Percentiles rank a stretch among this genome's conserved stretches.
Conservation (phyloP, 140 eudicot species). For the Flaveria floridana region DNA sequence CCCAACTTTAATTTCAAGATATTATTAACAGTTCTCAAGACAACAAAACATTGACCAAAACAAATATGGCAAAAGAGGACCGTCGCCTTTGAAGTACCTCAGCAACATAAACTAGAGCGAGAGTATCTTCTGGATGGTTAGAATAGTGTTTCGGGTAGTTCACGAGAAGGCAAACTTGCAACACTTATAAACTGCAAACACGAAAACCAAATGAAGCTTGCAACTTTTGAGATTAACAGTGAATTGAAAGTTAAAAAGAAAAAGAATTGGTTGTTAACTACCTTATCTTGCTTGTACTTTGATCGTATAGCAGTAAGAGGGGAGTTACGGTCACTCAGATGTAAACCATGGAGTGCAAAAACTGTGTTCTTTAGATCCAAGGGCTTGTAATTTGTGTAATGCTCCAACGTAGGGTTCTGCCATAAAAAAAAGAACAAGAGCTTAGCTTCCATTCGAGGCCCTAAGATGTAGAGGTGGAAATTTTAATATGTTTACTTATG, state of each 20-base stretch:
- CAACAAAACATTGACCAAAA: constrained; percentile 21
- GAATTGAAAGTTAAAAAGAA: neutral
- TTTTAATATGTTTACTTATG: neutral
- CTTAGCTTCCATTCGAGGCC: neutral
- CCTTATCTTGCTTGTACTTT: constrained; percentile 69
- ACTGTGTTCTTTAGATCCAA: constrained; percentile 54
- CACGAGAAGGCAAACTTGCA: constrained; percentile 53
- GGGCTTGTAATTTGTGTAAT: constrained; percentile 58
- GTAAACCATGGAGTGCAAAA: constrained; percentile 52
- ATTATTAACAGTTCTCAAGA: constrained; percentile 31
- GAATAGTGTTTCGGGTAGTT: constrained; percentile 49
- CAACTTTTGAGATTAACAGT: constrained; percentile 10
- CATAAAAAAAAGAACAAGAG: neutral
- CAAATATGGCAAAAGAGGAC: constrained; percentile 16
- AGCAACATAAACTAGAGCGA: constrained; percentile 22
- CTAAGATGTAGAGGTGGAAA: neutral
- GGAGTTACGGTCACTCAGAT: constrained; percentile 41
- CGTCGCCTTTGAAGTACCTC: constrained; percentile 15
- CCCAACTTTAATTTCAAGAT: constrained; percentile 33
- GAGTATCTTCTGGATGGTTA: constrained; percentile 27
- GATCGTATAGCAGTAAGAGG: constrained; percentile 57
- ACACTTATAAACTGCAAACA: constrained; percentile 58
- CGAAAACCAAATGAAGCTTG: constrained; percentile 10
- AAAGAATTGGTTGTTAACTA: constrained; percentile 23
- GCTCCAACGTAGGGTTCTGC: constrained; percentile 61